Evolutionary conservation across 225 moss, liverwort and hornwort species (phyloP).

Genomic region (Polytrichum commune): DNA sequence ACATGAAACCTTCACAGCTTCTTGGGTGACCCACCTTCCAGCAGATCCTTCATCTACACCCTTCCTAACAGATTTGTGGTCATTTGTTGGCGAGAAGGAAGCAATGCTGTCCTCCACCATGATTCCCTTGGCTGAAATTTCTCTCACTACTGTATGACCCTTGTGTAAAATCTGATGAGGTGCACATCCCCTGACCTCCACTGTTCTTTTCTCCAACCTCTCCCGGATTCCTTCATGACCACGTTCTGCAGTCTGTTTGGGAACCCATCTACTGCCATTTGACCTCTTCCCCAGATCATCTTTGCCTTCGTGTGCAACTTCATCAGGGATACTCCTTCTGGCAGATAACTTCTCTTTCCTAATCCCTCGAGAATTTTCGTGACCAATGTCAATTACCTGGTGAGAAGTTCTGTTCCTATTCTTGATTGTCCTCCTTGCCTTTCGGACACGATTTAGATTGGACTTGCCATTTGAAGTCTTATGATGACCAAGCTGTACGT

Average conservation of each 20-base stretch:
- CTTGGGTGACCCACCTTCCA: conserved; percentile 14
- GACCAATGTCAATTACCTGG: conserved; percentile 1
- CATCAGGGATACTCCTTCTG: conserved; percentile 20
- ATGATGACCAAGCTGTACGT: conserved; percentile 11
- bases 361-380: conserved; percentile 7
- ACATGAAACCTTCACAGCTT: conserved; percentile 9
- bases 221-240: conserved; percentile 16
- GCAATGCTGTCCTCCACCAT: conserved; percentile 37
- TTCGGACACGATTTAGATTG: conserved; percentile 18
- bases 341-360: conserved; percentile 15
- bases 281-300: conserved; percentile 42
- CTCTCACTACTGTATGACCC: conserved; percentile 32
- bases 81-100: conserved; percentile 14
- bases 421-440: conserved; percentile 9
- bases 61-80: conserved; percentile 8
- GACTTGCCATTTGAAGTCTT: conserved; percentile 9
- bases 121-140: conserved; percentile 33
- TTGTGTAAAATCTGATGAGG: conserved; percentile 39
- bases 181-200: conserved; percentile 34
- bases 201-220: conserved; percentile 26
- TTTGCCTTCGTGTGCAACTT: conserved; percentile 20
- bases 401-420: conserved; percentile 12
- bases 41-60: conserved; percentile 7
- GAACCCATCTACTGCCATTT: conserved; percentile 31
- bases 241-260: conserved; percentile 23